A percentile compares a stretch with the other conserved stretches of the same genome.
Evolutionary conservation across 106 monocot genomes (phyloP).

Genomic region (Allium fistulosum): DNA sequence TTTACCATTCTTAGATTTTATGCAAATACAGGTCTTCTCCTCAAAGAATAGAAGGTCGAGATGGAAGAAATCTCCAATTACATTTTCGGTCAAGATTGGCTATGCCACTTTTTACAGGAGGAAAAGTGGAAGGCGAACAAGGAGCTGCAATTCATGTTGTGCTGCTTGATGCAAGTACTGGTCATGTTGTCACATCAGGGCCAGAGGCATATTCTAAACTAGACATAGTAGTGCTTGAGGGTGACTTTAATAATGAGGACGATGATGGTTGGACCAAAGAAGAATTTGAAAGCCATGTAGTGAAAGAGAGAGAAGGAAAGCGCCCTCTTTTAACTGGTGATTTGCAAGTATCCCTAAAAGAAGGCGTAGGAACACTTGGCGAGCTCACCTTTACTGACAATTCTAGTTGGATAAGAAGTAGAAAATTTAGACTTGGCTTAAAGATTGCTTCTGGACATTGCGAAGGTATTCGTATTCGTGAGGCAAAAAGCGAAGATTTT

Average conservation of each 20-base stretch:
- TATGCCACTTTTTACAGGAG: conserved; percentile 67
- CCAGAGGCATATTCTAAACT: conserved; percentile 61
- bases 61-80: conserved; percentile 58
- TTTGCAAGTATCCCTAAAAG: conserved; percentile 46
- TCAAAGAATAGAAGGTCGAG: conserved; percentile 54
- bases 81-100: conserved; percentile 50
- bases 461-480: conserved; percentile 52
- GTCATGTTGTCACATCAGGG: conserved; percentile 51
- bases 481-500: conserved; percentile 86
- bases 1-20: neutral
- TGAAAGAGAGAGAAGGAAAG: conserved; percentile 77
- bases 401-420: conserved; percentile 72
- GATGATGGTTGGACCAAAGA: conserved; percentile 66
- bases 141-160: conserved; percentile 77
- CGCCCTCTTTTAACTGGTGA: conserved; percentile 70
- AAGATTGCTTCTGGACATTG: conserved; percentile 49
- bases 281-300: conserved; percentile 57
- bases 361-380: conserved; percentile 72
- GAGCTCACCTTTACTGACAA: conserved; percentile 73
- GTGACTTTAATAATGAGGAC: conserved; percentile 75
- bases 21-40: conserved; percentile 47
- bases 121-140: conserved; percentile 73
- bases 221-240: conserved; percentile 65
- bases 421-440: conserved; percentile 68
- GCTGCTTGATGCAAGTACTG: conserved; percentile 55